Evolutionary conservation across 352 stramenopile species (phyloP).

Genomic region (Nothophytophthora sp.): DNA sequence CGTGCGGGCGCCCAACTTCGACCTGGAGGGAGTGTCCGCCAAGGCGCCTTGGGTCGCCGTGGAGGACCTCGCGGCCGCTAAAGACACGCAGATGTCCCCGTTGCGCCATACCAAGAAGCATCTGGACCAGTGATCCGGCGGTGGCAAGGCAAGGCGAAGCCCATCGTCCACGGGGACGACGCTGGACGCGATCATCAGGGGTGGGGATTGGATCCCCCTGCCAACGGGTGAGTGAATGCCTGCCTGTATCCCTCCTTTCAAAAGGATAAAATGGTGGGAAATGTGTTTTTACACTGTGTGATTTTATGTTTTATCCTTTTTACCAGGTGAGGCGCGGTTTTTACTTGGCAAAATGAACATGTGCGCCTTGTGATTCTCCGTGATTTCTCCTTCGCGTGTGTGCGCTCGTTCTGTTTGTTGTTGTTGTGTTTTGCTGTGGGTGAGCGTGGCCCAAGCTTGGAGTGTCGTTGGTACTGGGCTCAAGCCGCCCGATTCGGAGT

Average conservation of each 20-base stretch:
- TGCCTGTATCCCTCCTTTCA: no score
- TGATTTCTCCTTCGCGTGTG: conserved; percentile 5
- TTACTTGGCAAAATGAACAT: conserved; percentile 18
- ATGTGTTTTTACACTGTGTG: conserved; percentile 28
- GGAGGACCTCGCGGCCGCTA: conserved; percentile 42
- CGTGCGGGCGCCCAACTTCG: conserved; percentile 70
- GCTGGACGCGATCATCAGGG: conserved; percentile 2
- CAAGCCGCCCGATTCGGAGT: conserved; percentile 12
- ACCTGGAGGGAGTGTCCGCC: conserved; percentile 54
- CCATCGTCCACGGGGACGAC: conserved; percentile 1
- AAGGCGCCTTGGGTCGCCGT: conserved; percentile 74
- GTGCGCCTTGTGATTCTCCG: conserved; percentile 18
- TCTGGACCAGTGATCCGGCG: conserved; percentile 17
- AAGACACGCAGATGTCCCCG: conserved; percentile 58
- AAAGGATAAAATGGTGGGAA: no score
- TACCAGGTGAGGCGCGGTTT: conserved; percentile 6
- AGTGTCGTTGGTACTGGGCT: no score
- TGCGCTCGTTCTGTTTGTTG: conserved; percentile 9
- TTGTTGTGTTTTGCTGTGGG: conserved; percentile 11
- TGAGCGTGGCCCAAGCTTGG: no score
- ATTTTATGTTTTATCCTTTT: conserved; percentile 13
- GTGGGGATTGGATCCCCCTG: conserved; percentile 2
- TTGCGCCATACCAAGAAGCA: conserved; percentile 29
- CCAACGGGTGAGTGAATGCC: conserved; percentile 28
- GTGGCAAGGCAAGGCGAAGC: background rate